Base-by-base conservation (phyloP, 2,329 filamentous ascomycete genomes). In the Phyllosticta paracitricarpa region DNA sequence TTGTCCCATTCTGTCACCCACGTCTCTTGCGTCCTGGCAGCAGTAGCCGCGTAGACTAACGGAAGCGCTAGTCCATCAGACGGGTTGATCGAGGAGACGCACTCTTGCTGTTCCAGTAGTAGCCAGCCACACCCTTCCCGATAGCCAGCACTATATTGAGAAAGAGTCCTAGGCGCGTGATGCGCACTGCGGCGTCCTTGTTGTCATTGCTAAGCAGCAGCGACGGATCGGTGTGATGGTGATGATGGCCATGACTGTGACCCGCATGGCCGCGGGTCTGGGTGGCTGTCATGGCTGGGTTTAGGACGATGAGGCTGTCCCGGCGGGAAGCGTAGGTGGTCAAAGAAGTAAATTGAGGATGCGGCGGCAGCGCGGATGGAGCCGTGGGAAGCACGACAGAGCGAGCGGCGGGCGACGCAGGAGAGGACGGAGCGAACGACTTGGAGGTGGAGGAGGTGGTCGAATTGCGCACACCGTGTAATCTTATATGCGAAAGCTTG, bases 101-200 rank as follows among this genome's bases (percentile, higher is more conserved):
- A 72, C 73, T 78, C 76, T 97, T 91, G 54, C 92, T 97, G 75
- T 97, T 92, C 81, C 99, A 97, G 66, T 88, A 79, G 78, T 94
- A 96, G 67, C 94, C 94, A 62, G 94, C 94, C 28, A 92, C 80
- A 52, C 93, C 94, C 75, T 99, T 99, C 66, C 86, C 89, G 68
- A 97, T 80, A 57, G 93, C 94, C 92, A 99, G 97, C 71, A 86
- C 87, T 59, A 97, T 80, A 74, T 99, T 99, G 67, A 92, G 90
- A 70, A 87, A 89, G 54, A 96, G 81, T 26, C 91, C 91, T 68
- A 97, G 88, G 65, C 91, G 82, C 58, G 94, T 99, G 71, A 97
- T 97, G 69, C 91, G 87, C 68, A 96, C 95, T 66, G 91, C 91
- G 57, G 94, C 91, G 76, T 99, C 94, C 66, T 89, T 88, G 76